Evolutionary conservation across 2,329 filamentous ascomycete genomes (phyloP).

Genomic region (Macrophomina phaseolina): DNA sequence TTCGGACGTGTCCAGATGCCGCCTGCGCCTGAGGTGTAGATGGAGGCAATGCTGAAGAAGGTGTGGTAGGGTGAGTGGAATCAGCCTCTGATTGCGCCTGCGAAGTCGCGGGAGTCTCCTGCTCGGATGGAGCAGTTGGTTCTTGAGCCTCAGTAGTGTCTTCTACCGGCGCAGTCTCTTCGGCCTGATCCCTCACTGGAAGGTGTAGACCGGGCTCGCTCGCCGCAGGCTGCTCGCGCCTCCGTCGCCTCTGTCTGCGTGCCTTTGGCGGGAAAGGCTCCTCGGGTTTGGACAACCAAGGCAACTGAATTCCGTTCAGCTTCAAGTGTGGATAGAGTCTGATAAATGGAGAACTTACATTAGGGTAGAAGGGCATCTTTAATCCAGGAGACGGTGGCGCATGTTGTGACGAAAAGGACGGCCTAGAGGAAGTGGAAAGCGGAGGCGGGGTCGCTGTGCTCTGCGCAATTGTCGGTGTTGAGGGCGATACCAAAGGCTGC

Average conservation of each 20-base stretch:
- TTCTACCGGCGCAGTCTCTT: conserved; percentile 42
- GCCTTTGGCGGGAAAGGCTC: conserved; percentile 60
- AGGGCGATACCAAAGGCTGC: conserved; percentile 40
- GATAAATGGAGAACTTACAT: conserved; percentile 43
- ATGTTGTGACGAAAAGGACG: conserved; percentile 34
- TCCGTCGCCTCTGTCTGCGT: conserved; percentile 52
- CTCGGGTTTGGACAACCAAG: conserved; percentile 65
- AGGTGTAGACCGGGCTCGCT: conserved; percentile 54
- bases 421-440: conserved; percentile 32
- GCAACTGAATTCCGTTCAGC: conserved; percentile 49
- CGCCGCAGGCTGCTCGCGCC: conserved; percentile 45
- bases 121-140: conserved; percentile 52
- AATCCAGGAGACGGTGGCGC: conserved; percentile 33
- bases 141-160: conserved; percentile 48
- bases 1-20: conserved; percentile 46
- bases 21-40: conserved; percentile 37
- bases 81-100: conserved; percentile 63
- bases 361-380: conserved; percentile 56
- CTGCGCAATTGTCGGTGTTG: conserved; percentile 40
- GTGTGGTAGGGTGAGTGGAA: conserved; percentile 61
- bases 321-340: background rate
- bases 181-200: conserved; percentile 53
- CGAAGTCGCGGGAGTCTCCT: conserved; percentile 64
- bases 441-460: conserved; percentile 40
- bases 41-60: conserved; percentile 57